Evolutionary conservation across 768 basidiomycete species (phyloP).

Genomic region (Lactarius pseudohatsudake): DNA sequence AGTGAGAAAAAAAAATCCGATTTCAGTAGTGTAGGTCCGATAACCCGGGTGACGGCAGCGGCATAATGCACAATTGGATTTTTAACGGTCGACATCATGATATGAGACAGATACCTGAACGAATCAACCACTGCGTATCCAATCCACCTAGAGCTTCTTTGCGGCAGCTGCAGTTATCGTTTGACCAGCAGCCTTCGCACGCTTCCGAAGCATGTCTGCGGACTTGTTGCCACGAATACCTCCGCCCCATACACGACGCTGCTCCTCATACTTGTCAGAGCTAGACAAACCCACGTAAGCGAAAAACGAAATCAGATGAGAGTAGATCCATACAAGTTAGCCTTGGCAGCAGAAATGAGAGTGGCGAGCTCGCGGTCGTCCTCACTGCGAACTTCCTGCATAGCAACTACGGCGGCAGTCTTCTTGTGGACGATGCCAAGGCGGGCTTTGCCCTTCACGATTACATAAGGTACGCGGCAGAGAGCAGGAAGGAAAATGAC

Average conservation of each 20-base stretch:
- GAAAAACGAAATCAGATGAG: background rate
- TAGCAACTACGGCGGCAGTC: conserved; percentile 86
- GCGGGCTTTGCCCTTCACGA: conserved; percentile 97
- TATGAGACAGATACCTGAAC: background rate
- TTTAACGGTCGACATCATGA: background rate
- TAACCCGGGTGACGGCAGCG: background rate
- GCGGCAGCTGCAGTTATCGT: conserved; percentile 53
- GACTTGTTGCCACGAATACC: conserved; percentile 95
- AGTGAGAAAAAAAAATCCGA: background rate
- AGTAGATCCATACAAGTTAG: conserved; percentile 76
- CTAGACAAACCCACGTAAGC: conserved; percentile 38
- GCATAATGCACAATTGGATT: background rate
- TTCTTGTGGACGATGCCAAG: conserved; percentile 99
- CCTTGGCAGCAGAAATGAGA: conserved; percentile 90
- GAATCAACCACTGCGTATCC: background rate
- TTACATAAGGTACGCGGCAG: conserved; percentile 96
- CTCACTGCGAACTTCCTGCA: conserved; percentile 94
- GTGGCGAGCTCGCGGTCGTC: conserved; percentile 92
- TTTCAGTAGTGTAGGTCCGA: background rate
- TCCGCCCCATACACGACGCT: conserved; percentile 92
- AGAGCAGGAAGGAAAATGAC: conserved; percentile 98
- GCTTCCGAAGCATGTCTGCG: conserved; percentile 88
- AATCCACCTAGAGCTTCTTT: conserved; percentile 57
- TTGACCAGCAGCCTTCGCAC: conserved; percentile 88
- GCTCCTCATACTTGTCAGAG: conserved; percentile 91